Conservation (phyloP, 1,284 basidiomycete species). For the Moniliella sp. region DNA sequence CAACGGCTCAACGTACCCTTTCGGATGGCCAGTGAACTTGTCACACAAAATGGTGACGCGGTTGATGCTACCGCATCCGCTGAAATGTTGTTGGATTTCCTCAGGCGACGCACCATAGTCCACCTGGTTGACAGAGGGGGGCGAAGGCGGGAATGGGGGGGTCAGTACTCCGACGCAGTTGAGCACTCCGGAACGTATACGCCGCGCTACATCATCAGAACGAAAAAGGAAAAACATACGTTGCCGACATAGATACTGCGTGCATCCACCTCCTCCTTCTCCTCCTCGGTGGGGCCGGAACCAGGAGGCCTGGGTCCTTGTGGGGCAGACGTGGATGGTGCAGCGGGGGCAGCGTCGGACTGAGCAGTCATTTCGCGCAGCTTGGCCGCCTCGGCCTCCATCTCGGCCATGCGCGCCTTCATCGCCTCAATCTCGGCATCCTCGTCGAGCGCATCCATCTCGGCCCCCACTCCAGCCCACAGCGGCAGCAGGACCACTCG, state of each 20-base stretch:
- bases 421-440: slow-evolving; percentile 43
- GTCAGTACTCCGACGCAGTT: too few relatives aligned
- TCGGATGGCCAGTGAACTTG: slow-evolving; percentile 97
- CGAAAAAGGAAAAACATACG: slow-evolving; percentile 42
- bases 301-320: too few relatives aligned
- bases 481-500: slow-evolving; percentile 1
- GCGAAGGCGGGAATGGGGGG: too few relatives aligned
- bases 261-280: slow-evolving; percentile 49
- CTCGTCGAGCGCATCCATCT: slow-evolving; percentile 20
- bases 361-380: slow-evolving; percentile 65
- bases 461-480: too few relatives aligned
- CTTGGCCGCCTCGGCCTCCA: slow-evolving; percentile 72
- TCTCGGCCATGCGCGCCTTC: slow-evolving; percentile 58
- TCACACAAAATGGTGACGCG: slow-evolving; percentile 96
- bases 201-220: neutral
- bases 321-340: too few relatives aligned
- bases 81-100: slow-evolving; percentile 92
- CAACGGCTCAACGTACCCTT: slow-evolving; percentile 49
- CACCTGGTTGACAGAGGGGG: too few relatives aligned
- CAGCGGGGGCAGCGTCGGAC: too few relatives aligned
- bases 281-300: too few relatives aligned
- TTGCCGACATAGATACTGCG: slow-evolving; percentile 91
- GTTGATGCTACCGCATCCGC: slow-evolving; percentile 91
- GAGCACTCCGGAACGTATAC: too few relatives aligned
- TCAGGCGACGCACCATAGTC: slow-evolving; percentile 94